Evolutionary conservation across 1,139 yeast genomes (phyloP), one percentile per base, ranked within the genome.

Genomic region (Sugiyamaella xylanicola): DNA sequence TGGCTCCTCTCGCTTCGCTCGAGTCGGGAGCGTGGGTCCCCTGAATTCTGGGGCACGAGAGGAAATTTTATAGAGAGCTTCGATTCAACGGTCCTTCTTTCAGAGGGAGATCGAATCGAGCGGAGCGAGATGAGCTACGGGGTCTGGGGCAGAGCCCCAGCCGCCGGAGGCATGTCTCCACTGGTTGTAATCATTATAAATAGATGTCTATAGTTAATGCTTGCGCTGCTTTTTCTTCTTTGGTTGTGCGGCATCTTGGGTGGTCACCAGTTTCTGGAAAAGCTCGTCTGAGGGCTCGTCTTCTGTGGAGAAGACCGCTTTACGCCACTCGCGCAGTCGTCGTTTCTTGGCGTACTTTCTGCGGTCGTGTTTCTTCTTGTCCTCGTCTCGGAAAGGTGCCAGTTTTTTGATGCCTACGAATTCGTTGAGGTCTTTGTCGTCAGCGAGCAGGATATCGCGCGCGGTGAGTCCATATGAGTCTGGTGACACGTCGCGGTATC

Each of bases 401-500:
- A 93, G 84, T 71, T 92, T 92, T 76, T 93, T 93, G 63, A 95
- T 76, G 13, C 97, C 95, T 59, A 90, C 86, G 67, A 78, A 91
- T 56, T 83, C 85, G 72, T 93, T 93, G 70, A 95, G 78, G 54
- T 87, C 88, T 59, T 81, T 79, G 69, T 95, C 99, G 66, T 88
- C 95, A 8, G 99, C 99, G 58, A 89, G 74, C 54, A 95, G 76
- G 52, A 95, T 93, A 66, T 95, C 99, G 59, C 95, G 79, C 0
- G 95, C 81, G 0, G 90, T 79, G 55, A 95, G 79, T 8, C 98
- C 98, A 73, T 83, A 95, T 9, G 92, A 75, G 66, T 95, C 99
- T 2, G 99, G 98, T 0, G 96, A 91, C 2, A 93, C 98, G 65
- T 91, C 96, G 65, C 98, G 82, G 70, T 95, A 95, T 66, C 84